Base-by-base conservation (phyloP, 257 asterid species). In the Hygrophila difformis region DNA sequence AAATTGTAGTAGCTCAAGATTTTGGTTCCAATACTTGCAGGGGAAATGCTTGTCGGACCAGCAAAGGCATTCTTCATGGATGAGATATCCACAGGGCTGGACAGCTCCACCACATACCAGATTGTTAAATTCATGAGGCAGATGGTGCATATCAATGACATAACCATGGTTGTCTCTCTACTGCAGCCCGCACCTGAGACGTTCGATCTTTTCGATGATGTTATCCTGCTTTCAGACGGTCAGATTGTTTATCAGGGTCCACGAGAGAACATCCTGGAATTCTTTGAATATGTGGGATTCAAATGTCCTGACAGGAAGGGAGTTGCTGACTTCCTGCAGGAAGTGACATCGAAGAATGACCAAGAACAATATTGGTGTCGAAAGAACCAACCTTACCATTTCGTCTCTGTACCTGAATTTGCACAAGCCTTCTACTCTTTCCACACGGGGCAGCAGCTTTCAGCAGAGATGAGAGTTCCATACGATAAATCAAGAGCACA, bases 271-370 rank as follows among this genome's bases (percentile, higher is more conserved):
- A 50, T 84, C 18, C 79, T 70, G 10, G 14, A 52, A 74, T 94
- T 47, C 81, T 87, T 87, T 87, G 33, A 78, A 75, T 47, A 71
- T 75, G 18, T 72, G 62, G 12, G 69, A 69, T 39, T 58, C 64
- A 79, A 44, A 57, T 87, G 94, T 49, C 96, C 96, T 0, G 91
- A 82, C 29, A 72, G 96, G 58, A 87, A 87, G 59, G 94, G 84
- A 6, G 62, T 69, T 37, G 94, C 94, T 3, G 94, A 87, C 47
- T 87, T 87, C 68, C 75, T 87, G 9, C 87, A 82, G 60, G 96
- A 87, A 62, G 94, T 87, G 38, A 83, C 91, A 12, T 87, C 97
- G 22, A 68, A 66, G 65, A 82, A 82, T 18, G 96, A 87, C 15
- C 96, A 82, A 73, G 65, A 73, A 47, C 96, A 82, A 17, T 73